These are phyloP conservation scores for Lepidium sativum DNA, from an alignment of 345 rosid species.

Conservation along the genomic window DNA sequence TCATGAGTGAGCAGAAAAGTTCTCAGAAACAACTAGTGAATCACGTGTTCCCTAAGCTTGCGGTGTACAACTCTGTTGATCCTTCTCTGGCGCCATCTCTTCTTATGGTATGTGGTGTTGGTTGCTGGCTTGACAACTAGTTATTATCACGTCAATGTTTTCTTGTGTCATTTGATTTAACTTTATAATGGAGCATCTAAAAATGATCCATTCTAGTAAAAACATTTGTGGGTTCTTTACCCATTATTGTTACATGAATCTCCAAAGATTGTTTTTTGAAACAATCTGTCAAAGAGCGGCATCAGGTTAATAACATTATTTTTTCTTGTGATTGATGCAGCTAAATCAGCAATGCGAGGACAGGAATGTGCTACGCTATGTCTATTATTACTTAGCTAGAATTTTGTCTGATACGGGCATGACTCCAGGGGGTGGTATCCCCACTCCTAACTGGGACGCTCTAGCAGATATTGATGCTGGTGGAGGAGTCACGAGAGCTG, in stretches of 20 bases:
- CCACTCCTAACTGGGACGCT: slow-evolving; percentile 99
- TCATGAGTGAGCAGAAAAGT: slow-evolving; percentile 49
- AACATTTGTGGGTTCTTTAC: neutral
- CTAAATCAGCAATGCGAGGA: slow-evolving; percentile 97
- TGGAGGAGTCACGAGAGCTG: slow-evolving; percentile 99
- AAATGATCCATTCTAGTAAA: neutral
- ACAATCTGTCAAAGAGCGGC: slow-evolving; percentile 5
- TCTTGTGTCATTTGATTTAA: neutral
- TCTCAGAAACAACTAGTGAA: slow-evolving; percentile 88
- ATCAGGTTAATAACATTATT: neutral
- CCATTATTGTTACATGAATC: neutral
- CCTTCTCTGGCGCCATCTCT: slow-evolving; percentile 99
- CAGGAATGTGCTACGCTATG: slow-evolving; percentile 83
- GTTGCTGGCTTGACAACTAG: neutral
- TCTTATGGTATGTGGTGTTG: slow-evolving; percentile 61
- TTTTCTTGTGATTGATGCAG: slow-evolving; percentile 41
- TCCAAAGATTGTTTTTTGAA: neutral
- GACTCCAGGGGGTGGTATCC: slow-evolving; percentile 96
- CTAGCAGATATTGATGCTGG: slow-evolving; percentile 93
- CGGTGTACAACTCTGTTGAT: slow-evolving; percentile 96
- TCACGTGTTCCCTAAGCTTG: slow-evolving; percentile 94
- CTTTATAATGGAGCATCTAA: neutral
- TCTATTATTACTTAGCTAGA: slow-evolving; percentile 97
- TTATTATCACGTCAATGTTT: neutral
- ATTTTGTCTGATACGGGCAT: slow-evolving; percentile 82